These are phyloP conservation scores for Amanita rubescens DNA, from an alignment of 768 basidiomycete species.

Conservation along the genomic window DNA sequence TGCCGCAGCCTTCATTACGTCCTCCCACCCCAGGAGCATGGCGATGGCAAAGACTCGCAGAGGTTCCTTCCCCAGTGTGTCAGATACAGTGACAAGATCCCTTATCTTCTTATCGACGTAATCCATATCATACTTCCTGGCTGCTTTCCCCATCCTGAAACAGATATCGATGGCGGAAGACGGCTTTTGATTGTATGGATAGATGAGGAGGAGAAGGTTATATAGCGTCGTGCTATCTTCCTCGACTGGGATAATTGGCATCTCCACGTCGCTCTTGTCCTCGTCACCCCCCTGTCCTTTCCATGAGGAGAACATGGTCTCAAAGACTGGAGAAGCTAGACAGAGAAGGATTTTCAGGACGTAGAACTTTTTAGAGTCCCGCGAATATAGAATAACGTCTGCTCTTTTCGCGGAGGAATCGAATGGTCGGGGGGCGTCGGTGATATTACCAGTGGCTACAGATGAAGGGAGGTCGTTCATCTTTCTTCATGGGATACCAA, in stretches of 20 bases:
- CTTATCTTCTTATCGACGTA: background rate
- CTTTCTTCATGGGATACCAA: background rate
- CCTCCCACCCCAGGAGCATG: background rate
- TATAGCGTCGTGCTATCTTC: constrained; percentile 10
- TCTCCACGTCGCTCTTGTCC: background rate
- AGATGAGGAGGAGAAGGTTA: constrained; percentile 8
- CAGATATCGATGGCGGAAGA: background rate
- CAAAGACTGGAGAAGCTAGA: constrained; percentile 24
- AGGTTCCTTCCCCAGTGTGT: background rate
- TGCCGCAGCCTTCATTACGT: background rate
- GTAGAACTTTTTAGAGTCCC: background rate
- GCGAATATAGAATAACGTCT: background rate
- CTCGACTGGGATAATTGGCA: constrained; percentile 5
- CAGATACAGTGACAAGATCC: background rate
- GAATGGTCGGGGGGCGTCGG: constrained; percentile 1
- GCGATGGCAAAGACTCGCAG: constrained; percentile 1
- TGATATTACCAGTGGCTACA: background rate
- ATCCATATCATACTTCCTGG: constrained; percentile 4
- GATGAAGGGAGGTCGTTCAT: background rate
- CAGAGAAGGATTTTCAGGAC: constrained; percentile 19
- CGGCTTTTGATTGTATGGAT: background rate
- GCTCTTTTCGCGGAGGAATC: constrained; percentile 10
- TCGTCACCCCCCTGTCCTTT: constrained; percentile 9
- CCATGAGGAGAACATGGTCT: constrained; percentile 21
- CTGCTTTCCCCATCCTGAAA: background rate